Conservation (phyloP, 2,329 filamentous ascomycete genomes). For the Colletotrichum trifolii region DNA sequence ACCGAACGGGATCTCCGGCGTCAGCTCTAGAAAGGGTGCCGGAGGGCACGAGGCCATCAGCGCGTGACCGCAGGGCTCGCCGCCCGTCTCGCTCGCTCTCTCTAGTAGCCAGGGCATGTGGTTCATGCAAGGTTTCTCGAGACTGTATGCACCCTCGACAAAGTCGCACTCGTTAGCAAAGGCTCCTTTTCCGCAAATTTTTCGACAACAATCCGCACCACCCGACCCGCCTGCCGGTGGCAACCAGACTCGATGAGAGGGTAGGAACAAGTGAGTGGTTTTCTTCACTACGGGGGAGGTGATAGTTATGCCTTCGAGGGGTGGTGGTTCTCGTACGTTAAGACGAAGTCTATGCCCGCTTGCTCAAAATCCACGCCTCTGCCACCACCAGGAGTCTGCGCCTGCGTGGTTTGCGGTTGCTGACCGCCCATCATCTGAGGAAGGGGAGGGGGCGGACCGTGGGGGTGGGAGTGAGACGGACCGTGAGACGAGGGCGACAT, state of each 20-base stretch:
- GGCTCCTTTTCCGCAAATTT: constrained; percentile 40
- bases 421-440: constrained; percentile 44
- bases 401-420: constrained; percentile 43
- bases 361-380: constrained; percentile 78
- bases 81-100: constrained; percentile 66
- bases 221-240: constrained; percentile 30
- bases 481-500: constrained; percentile 47
- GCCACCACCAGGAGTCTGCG: constrained; percentile 40
- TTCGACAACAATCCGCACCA: constrained; percentile 18
- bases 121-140: constrained; percentile 93
- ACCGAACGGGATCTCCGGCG: constrained; percentile 64
- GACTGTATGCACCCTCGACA: constrained; percentile 63
- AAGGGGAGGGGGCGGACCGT: constrained; percentile 37
- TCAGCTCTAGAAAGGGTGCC: constrained; percentile 64
- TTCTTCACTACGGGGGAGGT: constrained; percentile 67
- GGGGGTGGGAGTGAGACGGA: constrained; percentile 36
- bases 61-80: constrained; percentile 85
- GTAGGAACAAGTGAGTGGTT: constrained; percentile 10
- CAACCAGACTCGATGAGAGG: constrained; percentile 28
- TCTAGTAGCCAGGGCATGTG: constrained; percentile 85
- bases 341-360: constrained; percentile 88
- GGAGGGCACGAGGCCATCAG: constrained; percentile 94
- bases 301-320: constrained; percentile 74
- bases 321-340: constrained; percentile 78
- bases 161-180: constrained; percentile 58